Evolutionary conservation across 148 eudicot species (phyloP), one percentile per base, ranked within the genome.

Genomic region (Drosera capensis): DNA sequence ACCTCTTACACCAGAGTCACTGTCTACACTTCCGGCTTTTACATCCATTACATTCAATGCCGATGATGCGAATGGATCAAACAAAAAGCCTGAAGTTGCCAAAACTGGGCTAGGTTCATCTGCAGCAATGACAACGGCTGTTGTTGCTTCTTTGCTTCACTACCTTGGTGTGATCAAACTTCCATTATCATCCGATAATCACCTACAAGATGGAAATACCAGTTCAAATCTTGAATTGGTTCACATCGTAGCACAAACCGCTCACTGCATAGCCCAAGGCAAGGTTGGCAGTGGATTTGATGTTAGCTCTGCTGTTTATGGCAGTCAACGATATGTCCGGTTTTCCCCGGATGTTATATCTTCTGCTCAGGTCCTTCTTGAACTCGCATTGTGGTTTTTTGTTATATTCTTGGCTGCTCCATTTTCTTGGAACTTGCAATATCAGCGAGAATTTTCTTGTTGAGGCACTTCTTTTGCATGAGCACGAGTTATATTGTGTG

Each of bases 121-220:
- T 70, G 99, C 99, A 34, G 99, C 99, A 52, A 85, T 92, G 99
- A 92, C 95, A 51, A 85, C 95, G 34, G 99, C 95, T 29, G 95
- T 92, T 37, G 95, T 82, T 62, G 90, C 94, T 54, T 82, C 88
- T 49, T 78, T 85, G 51, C 94, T 92, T 59, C 95, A 92, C 70
- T 92, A 92, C 65, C 71, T 92, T 46, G 75, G 77, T 54, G 82
- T 79, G 44, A 84, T 78, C 50, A 31, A 78, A 40, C 88, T 90
- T 49, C 62, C 92, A 40, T 55, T 64, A 3, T 66, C 48, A 40
- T 38, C 62, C 40, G 46, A 45, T 31, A 42, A 49, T 43, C 73
- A 65, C 43, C 25, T 31, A 25, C 56, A 42, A 35, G 79, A 56
- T 44, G 63, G 50, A 43, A 37, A 40, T 23, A 45, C 46, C 25